Conservation (phyloP, 2,329 filamentous ascomycete genomes). For the Aspergillus tubingensis region DNA sequence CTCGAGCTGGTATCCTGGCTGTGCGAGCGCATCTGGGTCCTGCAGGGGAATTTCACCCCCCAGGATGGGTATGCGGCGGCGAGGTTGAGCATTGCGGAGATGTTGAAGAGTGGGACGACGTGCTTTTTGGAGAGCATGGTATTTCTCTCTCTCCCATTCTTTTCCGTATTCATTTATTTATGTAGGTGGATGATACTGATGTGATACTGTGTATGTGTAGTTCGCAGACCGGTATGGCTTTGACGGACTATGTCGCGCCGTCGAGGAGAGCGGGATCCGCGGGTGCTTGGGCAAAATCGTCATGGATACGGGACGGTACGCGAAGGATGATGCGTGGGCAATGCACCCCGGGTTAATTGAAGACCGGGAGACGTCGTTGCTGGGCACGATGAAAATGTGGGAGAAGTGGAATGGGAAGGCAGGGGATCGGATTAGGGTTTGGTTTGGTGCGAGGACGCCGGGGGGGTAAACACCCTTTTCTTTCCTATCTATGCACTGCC, state of each 20-base stretch:
- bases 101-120: constrained; percentile 53
- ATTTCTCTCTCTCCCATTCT: neutral
- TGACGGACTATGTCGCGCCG: constrained; percentile 47
- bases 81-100: constrained; percentile 52
- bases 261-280: constrained; percentile 49
- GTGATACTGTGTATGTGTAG: constrained; percentile 17
- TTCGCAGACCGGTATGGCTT: constrained; percentile 52
- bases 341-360: constrained; percentile 49
- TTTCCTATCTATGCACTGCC: neutral
- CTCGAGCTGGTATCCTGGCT: constrained; percentile 54
- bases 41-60: constrained; percentile 48
- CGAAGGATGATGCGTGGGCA: constrained; percentile 44
- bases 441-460: constrained; percentile 52
- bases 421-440: constrained; percentile 49
- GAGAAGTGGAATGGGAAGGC: constrained; percentile 39
- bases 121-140: constrained; percentile 57
- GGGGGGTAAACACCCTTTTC: constrained; percentile 38
- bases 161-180: too few relatives aligned
- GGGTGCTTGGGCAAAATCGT: constrained; percentile 49
- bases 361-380: constrained; percentile 41
- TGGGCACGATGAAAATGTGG: constrained; percentile 44
- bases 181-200: too few relatives aligned
- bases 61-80: constrained; percentile 54
- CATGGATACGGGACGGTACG: constrained; percentile 49
- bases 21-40: constrained; percentile 54